Percentiles rank a stretch among this genome's conserved stretches.
phyloP scores from a whole-genome alignment of 2,329 filamentous ascomycete species.

The Magnaporthiopsis incrustans region DNA sequence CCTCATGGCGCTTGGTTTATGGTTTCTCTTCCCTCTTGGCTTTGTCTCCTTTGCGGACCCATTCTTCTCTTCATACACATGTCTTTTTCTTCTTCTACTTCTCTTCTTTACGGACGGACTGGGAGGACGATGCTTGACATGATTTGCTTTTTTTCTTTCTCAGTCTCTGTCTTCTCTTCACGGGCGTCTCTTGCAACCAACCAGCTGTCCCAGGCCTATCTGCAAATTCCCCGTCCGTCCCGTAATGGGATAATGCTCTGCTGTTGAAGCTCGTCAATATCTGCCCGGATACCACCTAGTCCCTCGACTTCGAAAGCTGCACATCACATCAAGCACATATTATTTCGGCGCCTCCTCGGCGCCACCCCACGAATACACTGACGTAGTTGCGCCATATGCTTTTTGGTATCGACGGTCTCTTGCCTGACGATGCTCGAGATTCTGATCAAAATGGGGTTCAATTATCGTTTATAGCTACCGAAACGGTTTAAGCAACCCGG shows the following conservation, averaged over 20 bases:
- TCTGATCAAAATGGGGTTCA: too few relatives aligned
- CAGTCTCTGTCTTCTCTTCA: neutral
- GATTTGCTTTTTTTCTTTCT: neutral
- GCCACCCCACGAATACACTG: neutral
- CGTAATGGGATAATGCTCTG: neutral
- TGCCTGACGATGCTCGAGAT: too few relatives aligned
- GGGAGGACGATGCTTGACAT: neutral
- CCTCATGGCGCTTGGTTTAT: neutral
- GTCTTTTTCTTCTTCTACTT: neutral
- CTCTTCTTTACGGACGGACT: neutral
- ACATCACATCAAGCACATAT: neutral
- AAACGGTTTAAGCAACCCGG: too few relatives aligned
- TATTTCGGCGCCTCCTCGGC: neutral
- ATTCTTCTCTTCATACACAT: conserved; percentile 2
- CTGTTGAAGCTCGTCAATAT: too few relatives aligned
- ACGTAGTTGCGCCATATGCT: neutral
- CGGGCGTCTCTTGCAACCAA: neutral
- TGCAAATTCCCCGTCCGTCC: neutral
- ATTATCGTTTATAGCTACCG: too few relatives aligned
- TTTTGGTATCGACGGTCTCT: too few relatives aligned
- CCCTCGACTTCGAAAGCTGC: neutral
- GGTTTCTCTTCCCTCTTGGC: conserved; percentile 4
- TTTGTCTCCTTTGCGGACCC: neutral
- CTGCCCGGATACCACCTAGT: neutral
- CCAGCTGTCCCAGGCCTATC: neutral